Conservation (phyloP, 768 basidiomycete species). For the Lyophyllum shimeji region DNA sequence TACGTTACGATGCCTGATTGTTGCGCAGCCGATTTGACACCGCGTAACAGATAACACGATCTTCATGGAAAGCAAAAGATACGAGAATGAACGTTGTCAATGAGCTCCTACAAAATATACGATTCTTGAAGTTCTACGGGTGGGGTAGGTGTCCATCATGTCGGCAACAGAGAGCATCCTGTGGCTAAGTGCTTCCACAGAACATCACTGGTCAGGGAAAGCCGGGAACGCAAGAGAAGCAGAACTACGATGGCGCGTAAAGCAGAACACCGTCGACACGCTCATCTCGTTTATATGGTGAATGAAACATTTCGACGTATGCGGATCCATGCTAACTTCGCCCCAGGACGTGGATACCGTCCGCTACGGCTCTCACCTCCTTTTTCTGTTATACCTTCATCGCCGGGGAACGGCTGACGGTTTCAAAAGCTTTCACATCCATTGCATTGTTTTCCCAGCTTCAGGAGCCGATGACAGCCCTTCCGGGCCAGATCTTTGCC, state of each 20-base stretch:
- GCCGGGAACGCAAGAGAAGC: slow-evolving; percentile 53
- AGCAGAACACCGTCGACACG: slow-evolving; percentile 59
- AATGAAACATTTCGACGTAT: slow-evolving; percentile 13
- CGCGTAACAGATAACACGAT: slow-evolving; percentile 48
- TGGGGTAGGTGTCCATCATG: slow-evolving; percentile 50
- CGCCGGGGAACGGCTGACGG: slow-evolving; percentile 64
- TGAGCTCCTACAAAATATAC: slow-evolving; percentile 73
- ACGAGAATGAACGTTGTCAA: slow-evolving; percentile 69
- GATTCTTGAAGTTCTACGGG: slow-evolving; percentile 74
- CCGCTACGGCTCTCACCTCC: slow-evolving; percentile 60
- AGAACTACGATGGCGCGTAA: slow-evolving; percentile 69
- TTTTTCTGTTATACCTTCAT: slow-evolving; percentile 71
- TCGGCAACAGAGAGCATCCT: background rate
- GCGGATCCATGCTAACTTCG: slow-evolving; percentile 1
- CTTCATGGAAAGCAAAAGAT: slow-evolving; percentile 66
- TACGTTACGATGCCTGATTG: slow-evolving; percentile 28
- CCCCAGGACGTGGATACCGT: slow-evolving; percentile 71
- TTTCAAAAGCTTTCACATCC: slow-evolving; percentile 80
- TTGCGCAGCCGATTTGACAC: background rate
- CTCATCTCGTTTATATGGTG: slow-evolving; percentile 71
- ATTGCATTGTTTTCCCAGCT: slow-evolving; percentile 75
- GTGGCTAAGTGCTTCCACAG: slow-evolving; percentile 25
- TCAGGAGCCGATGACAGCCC: slow-evolving; percentile 62
- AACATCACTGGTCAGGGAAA: slow-evolving; percentile 59
- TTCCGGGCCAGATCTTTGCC: slow-evolving; percentile 65